Conservation (phyloP, 805 yeast genomes). For the Nakazawaea populi region DNA sequence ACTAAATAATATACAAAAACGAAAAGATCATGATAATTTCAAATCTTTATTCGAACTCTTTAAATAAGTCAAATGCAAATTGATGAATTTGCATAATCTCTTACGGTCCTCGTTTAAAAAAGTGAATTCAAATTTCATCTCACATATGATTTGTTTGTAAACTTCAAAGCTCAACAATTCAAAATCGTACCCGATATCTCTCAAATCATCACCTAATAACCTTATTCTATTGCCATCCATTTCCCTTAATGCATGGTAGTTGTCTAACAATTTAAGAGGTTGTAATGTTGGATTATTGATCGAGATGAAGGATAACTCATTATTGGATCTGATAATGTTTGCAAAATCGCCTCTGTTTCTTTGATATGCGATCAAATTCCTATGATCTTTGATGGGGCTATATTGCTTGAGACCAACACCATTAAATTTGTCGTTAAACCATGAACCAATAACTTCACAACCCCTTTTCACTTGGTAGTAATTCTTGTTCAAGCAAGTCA, state of each 20-base stretch:
- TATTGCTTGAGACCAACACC: conserved; percentile 57
- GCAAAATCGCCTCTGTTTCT: conserved; percentile 11
- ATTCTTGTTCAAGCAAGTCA: conserved; percentile 35
- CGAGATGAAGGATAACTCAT: conserved; percentile 25
- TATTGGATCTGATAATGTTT: conserved; percentile 1
- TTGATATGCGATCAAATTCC: conserved; percentile 12
- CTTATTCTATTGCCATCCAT: conserved; percentile 43
- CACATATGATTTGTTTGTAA: conserved; percentile 51
- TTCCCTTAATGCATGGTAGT: conserved; percentile 25
- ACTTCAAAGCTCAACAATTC: conserved; percentile 53
- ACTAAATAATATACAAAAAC: background rate
- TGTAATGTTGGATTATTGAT: conserved; percentile 43
- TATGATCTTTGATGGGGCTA: conserved; percentile 40
- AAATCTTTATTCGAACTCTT: conserved; percentile 5
- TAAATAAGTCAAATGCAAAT: conserved; percentile 7
- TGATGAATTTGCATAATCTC: conserved; percentile 13
- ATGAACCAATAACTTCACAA: conserved; percentile 31
- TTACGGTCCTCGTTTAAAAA: conserved; percentile 32
- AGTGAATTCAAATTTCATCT: conserved; percentile 35
- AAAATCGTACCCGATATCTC: conserved; percentile 47
- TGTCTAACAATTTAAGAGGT: conserved; percentile 26
- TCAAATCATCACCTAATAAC: conserved; percentile 52
- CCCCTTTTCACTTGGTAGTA: conserved; percentile 49
- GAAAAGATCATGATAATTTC: background rate
- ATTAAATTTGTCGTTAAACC: conserved; percentile 24